A percentile compares a stretch with the other conserved stretches of the same genome.
Evolutionary conservation across 768 basidiomycete species (phyloP).

Genomic region (Clavulina sp.): DNA sequence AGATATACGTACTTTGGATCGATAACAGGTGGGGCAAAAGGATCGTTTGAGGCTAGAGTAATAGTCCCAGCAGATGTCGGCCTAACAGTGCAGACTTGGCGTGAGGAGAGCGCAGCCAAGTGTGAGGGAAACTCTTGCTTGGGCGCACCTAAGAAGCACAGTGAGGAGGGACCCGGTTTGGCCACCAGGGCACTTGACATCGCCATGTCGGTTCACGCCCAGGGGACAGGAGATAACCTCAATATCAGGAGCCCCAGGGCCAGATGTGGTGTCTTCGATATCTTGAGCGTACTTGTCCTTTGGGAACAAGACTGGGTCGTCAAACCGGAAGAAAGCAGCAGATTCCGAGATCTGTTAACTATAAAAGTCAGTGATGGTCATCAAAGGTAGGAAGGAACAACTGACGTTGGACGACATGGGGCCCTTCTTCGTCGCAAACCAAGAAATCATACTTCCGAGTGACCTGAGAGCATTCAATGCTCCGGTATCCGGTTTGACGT

Average conservation of each 20-base stretch:
- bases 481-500: background rate
- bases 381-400: background rate
- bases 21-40: background rate
- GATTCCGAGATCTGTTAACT: background rate
- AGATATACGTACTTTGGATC: background rate
- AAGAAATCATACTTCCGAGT: background rate
- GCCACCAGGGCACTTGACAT: background rate
- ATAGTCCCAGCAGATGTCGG: background rate
- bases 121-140: background rate
- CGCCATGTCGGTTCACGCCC: background rate
- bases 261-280: background rate
- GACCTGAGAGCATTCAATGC: background rate
- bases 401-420: background rate
- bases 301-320: background rate
- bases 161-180: background rate
- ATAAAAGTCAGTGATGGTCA: background rate
- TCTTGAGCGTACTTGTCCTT: background rate
- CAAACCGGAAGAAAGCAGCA: background rate
- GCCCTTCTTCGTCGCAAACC: background rate
- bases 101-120: no score
- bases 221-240: slow-evolving; percentile 2
- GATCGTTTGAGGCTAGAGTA: background rate
- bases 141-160: background rate
- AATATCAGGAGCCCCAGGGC: slow-evolving; percentile 4
- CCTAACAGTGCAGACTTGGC: no score